Base-by-base conservation (phyloP, 257 asterid genomes). In the Plantago major region DNA sequence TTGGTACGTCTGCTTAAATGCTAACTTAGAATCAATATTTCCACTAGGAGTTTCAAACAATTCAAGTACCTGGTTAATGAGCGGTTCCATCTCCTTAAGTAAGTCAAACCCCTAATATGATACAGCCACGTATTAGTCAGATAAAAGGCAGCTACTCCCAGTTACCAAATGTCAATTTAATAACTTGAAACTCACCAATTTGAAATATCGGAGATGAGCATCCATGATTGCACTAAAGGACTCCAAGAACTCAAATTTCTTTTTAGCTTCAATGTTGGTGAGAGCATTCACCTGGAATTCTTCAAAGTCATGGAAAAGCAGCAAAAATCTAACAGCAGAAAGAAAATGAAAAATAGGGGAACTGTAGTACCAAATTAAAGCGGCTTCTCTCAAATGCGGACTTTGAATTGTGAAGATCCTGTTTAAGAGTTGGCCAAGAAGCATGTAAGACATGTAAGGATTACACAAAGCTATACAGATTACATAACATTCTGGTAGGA, bases 171-270 rank as follows among this genome's bases (percentile, higher is more conserved):
- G 22, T 17, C 22, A 62, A 60, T 18, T n/a, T 28, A 55, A 47
- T 51, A 51, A 53, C 65, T 47, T 8, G 69, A 22, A 54, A 70
- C 79, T 18, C 55, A 89, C 99, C 99, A 92, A 66, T 79, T 92
- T 92, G 77, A 86, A 89, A 66, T 82, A 92, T 68, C 96, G 89
- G 57, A 92, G 79, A 72, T 92, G 99, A 58, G 99, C 87, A 87
- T 92, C 97, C 97, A 92, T 92, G 74, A 92, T 83, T 60, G 99
- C 99, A 70, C 97, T 92, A 72, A 89, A 83, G 67, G 97, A 89
- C 76, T 92, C 99, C 74, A 92, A 67, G 81, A 92, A 92, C 84
- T 84, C 95, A 18, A 81, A 85, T 71, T 92, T 92, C 95, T 83
- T 92, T 83, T 87, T 92, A 55, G 91, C 89, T 70, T 92, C 99